Conservation (phyloP, 768 basidiomycete species). For the Russula emetica region DNA sequence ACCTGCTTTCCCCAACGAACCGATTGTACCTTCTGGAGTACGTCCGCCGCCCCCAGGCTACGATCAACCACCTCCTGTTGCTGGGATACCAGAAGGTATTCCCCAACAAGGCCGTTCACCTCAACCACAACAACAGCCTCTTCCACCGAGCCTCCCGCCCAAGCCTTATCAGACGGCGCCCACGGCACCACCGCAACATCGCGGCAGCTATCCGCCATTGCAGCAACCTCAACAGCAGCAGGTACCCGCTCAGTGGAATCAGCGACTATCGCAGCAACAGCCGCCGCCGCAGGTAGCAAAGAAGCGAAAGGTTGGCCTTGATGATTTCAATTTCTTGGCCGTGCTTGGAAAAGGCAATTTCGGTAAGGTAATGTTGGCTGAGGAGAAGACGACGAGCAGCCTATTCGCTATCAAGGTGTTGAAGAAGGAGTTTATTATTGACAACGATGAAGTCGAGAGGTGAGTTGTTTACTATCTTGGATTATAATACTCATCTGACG, state of each 20-base stretch:
- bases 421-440: slow-evolving; percentile 99
- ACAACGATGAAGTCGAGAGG: slow-evolving; percentile 99
- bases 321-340: slow-evolving; percentile 98
- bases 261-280: slow-evolving; percentile 35
- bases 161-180: slow-evolving; percentile 14
- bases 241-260: slow-evolving; percentile 34
- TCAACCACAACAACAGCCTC: slow-evolving; percentile 22
- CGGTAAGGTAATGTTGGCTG: slow-evolving; percentile 99
- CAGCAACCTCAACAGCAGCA: slow-evolving; percentile 28
- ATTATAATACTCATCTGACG: neutral
- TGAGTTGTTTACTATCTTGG: slow-evolving; percentile 35
- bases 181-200: slow-evolving; percentile 10
- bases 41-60: slow-evolving; percentile 21
- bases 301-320: slow-evolving; percentile 88
- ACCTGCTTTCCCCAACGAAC: slow-evolving; percentile 37
- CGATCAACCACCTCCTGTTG: slow-evolving; percentile 20
- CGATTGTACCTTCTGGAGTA: slow-evolving; percentile 32
- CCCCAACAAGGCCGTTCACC: slow-evolving; percentile 16
- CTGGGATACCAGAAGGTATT: slow-evolving; percentile 12
- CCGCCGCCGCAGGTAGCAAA: slow-evolving; percentile 35
- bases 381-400: slow-evolving; percentile 88
- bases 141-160: slow-evolving; percentile 24
- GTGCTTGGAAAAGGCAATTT: slow-evolving; percentile 99
- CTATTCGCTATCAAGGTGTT: slow-evolving; percentile 99
- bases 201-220: slow-evolving; percentile 12